Evolutionary conservation across 2,329 filamentous ascomycete genomes (phyloP).

Genomic region (Polychaeton citri): DNA sequence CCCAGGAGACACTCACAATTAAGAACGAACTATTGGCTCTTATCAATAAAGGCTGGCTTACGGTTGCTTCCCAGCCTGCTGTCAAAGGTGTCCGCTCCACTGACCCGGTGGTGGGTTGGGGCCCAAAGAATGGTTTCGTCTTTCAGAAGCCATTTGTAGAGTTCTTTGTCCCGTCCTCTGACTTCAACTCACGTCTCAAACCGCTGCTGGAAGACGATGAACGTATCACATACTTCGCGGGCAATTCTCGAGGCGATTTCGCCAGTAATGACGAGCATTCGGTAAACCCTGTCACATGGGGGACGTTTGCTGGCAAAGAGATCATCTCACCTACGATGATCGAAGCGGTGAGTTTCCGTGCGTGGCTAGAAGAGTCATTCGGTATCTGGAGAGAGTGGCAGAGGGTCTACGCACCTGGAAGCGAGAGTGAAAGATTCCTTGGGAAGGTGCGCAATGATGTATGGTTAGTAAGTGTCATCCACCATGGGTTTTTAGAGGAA

Average conservation of each 20-base stretch:
- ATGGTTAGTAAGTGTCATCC: conserved; percentile 86
- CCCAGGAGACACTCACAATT: conserved; percentile 73
- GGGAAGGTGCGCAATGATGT: conserved; percentile 53
- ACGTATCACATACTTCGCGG: conserved; percentile 75
- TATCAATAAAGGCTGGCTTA: conserved; percentile 87
- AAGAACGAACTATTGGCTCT: conserved; percentile 59
- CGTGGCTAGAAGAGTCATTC: conserved; percentile 93
- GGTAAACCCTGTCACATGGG: conserved; percentile 95
- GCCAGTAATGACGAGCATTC: conserved; percentile 50
- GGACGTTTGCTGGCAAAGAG: conserved; percentile 86
- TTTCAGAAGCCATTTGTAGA: conserved; percentile 98
- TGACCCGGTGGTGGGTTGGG: conserved; percentile 81
- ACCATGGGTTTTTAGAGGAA: conserved; percentile 61
- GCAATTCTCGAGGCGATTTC: conserved; percentile 66
- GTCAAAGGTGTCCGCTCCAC: conserved; percentile 72
- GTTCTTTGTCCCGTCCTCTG: conserved; percentile 67
- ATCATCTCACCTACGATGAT: conserved; percentile 95
- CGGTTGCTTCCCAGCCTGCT: conserved; percentile 85
- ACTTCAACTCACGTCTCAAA: conserved; percentile 53
- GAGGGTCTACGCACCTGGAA: conserved; percentile 66
- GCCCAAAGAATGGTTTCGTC: conserved; percentile 79
- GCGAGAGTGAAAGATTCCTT: conserved; percentile 58
- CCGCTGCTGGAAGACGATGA: conserved; percentile 52
- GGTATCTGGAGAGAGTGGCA: conserved; percentile 93
- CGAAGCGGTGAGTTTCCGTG: conserved; percentile 83